These are phyloP conservation scores for Leishmania gerbilli DNA, from an alignment of 208 protist species.

Conservation along the genomic window DNA sequence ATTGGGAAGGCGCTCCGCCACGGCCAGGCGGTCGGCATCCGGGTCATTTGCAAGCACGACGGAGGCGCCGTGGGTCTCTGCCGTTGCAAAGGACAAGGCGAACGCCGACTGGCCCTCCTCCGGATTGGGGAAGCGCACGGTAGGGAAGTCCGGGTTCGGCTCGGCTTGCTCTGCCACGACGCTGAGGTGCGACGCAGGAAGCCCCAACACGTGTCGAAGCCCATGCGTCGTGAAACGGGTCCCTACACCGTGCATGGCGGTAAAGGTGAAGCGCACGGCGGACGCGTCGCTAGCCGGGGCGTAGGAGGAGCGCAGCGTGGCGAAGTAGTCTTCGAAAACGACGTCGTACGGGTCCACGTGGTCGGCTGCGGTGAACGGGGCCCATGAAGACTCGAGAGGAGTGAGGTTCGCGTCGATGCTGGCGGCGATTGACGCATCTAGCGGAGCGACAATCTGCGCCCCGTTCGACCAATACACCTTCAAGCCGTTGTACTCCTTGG, in stretches of 20 bases:
- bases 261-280: conserved; percentile 63
- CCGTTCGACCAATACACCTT: conserved; percentile 98
- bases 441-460: conserved; percentile 95
- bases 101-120: conserved; percentile 96
- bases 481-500: conserved; percentile 99
- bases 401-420: conserved; percentile 89
- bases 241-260: conserved; percentile 96
- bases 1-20: conserved; percentile 82
- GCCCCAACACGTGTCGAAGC: conserved; percentile 66
- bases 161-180: conserved; percentile 84
- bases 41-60: conserved; percentile 99
- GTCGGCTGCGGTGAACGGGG: conserved; percentile 32
- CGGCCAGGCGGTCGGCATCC: conserved; percentile 97
- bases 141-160: conserved; percentile 98
- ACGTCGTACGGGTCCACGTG: conserved; percentile 63
- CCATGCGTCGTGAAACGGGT: conserved; percentile 64
- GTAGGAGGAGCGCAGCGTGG: conserved; percentile 46
- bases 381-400: conserved; percentile 75
- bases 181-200: conserved; percentile 51
- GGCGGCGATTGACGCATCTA: conserved; percentile 92
- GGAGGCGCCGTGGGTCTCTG: conserved; percentile 46
- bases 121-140: conserved; percentile 98
- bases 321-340: conserved; percentile 69
- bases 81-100: conserved; percentile 86
- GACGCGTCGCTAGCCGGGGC: conserved; percentile 20